Evolutionary conservation across 352 stramenopile species (phyloP).

Genomic region (Synura sp.): DNA sequence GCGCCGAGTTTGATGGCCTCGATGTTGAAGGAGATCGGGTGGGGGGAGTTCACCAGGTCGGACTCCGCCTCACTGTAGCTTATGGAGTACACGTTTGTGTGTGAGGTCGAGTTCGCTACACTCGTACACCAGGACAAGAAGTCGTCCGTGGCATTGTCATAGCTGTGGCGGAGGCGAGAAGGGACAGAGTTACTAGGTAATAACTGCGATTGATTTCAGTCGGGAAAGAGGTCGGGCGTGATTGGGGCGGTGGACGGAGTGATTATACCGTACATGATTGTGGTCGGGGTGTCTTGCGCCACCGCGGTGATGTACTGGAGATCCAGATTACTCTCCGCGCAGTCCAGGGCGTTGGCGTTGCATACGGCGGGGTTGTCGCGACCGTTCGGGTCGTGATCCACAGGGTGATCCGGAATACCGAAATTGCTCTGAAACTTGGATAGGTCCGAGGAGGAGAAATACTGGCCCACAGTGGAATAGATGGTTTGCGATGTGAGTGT

Average conservation of each 20-base stretch:
- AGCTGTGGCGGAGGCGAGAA: too few species aligned
- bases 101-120: too few species aligned
- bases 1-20: conserved; percentile 79
- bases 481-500: neutral
- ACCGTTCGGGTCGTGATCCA: neutral
- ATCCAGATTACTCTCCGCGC: conserved; percentile 69
- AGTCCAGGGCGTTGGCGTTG: neutral
- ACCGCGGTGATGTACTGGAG: conserved; percentile 80
- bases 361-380: neutral
- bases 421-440: neutral
- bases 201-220: too few species aligned
- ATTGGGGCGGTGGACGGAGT: too few species aligned
- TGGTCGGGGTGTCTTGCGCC: conserved; percentile 67
- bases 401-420: neutral
- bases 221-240: too few species aligned
- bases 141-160: too few species aligned
- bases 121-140: too few species aligned
- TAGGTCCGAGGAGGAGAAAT: neutral
- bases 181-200: too few species aligned
- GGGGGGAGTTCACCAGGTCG: too few species aligned
- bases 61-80: too few species aligned
- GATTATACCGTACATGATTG: too few species aligned
- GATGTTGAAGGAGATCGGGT: conserved; percentile 72
- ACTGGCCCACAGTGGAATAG: neutral
- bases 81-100: too few species aligned